Base-by-base conservation (phyloP, 768 basidiomycete genomes). In the Russula olivacea region DNA sequence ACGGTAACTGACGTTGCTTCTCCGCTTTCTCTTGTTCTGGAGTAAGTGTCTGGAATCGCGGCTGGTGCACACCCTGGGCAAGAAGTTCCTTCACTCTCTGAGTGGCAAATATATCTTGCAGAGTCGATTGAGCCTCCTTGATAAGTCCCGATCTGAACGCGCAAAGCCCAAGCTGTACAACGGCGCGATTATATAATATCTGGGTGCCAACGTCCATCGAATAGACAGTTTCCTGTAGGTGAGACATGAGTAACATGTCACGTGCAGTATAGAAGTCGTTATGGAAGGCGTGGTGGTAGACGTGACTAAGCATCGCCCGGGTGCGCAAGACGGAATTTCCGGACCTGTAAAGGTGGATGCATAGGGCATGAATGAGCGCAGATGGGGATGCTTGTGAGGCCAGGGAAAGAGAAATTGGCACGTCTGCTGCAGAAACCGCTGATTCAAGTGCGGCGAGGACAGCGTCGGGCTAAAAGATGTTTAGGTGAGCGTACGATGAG, bases 231-330 rank as follows among this genome's bases (percentile, higher is more conserved):
- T 98, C 95, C 74, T 98, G 96, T 55, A 99, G 82, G 74, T 98
- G 97, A 5, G 95, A 98, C 97, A 99, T 98, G 64, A 99, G 79
- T 41, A 99, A 77, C 91, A 98, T 95, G 76, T 99, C 97, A 32
- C 97, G 91, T 11, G 97, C 91, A 30, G 91, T 93, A 78, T 97
- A 84, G 78, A 93, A 99, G 71, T 96, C 89, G 69, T 98, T 97
- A 74, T 95, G 93, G 34, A 97, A 83, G 30, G 96, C 97, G 71
- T 94, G 87, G 75, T 98, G 95, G 74, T 94, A 99, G 72, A 98
- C 93, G 73, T 99, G 97, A 71, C 88, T 89, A 57, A 99, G 86
- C 87, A 99, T 96, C 9, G 97, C 96, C 65, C 97, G 87, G 14
- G 97, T 98, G 59, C 96, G 89, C 58, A 98, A 80, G 58, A 98